Evolutionary conservation across 2,329 filamentous ascomycete genomes (phyloP).

Genomic region (Camillea tinctor): DNA sequence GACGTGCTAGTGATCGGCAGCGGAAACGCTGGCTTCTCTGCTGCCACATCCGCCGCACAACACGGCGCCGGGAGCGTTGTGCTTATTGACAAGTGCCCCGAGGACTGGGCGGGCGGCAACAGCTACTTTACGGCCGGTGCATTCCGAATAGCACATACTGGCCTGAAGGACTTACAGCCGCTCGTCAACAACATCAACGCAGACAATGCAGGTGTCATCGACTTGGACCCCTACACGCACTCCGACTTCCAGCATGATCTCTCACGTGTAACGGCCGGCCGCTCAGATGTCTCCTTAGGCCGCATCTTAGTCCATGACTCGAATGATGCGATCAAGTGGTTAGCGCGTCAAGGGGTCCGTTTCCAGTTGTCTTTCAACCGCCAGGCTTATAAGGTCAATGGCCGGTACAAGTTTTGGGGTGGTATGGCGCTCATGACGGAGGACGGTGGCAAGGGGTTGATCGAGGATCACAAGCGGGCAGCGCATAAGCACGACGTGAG

Average conservation of each 20-base stretch:
- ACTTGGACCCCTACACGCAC: conserved; percentile 3
- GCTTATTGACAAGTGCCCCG: conserved; percentile 59
- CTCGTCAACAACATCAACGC: conserved; percentile 58
- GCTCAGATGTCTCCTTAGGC: conserved; percentile 50
- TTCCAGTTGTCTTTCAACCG: conserved; percentile 64
- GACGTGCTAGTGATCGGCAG: conserved; percentile 57
- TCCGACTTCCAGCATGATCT: conserved; percentile 44
- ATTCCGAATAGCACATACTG: conserved; percentile 56
- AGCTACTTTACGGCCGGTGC: conserved; percentile 65
- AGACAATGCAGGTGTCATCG: conserved; percentile 36
- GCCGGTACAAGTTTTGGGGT: conserved; percentile 64
- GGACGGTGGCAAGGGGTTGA: conserved; percentile 39
- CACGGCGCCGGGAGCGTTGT: conserved; percentile 44
- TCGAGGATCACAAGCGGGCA: conserved; percentile 45
- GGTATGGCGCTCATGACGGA: conserved; percentile 50
- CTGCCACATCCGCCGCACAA: conserved; percentile 56
- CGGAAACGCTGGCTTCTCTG: conserved; percentile 63
- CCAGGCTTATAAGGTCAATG: conserved; percentile 64
- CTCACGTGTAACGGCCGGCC: conserved; percentile 52
- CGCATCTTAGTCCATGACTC: conserved; percentile 51
- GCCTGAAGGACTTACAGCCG: conserved; percentile 56
- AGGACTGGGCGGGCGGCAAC: conserved; percentile 61
- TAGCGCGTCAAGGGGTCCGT: conserved; percentile 50
- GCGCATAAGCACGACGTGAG: conserved; percentile 43
- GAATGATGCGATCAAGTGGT: conserved; percentile 52